Evolutionary conservation across 495 filamentous ascomycete species (phyloP), one percentile per base, ranked within the genome.

Genomic region (Lasiosphaeria ovina): DNA sequence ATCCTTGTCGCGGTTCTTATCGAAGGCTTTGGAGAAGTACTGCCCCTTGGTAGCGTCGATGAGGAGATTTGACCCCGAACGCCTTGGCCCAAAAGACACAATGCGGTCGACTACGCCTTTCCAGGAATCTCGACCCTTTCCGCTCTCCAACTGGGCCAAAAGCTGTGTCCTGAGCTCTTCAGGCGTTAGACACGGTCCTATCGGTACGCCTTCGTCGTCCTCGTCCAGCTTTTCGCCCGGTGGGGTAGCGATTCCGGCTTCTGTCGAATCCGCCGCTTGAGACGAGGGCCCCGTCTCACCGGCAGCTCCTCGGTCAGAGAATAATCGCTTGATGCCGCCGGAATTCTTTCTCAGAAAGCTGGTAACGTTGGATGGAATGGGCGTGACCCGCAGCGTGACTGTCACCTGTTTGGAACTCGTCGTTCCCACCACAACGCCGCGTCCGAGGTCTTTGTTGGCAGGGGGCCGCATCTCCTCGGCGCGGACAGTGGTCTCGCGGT

Each of bases 381-480:
- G 94, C 36, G 87, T 72, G 3, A 96, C 89, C n/a, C 89, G 80
- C 16, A 99, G 68, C 7, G 86, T 84, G 31, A 98, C 72, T 14
- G 86, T 88, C 44, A 97, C 80, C 62, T 94, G 91, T 72, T 93
- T 96, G 31, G 91, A 96, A 47, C 87, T 82, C 1, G 93, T 96
- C 7, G 83, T 79, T 1, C 83, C 81, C 17, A 90, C 72, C 0
- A 96, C 87, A 0, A 84, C 87, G 36, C 94, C 94, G 69, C 95
- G 82, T n/a, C 93, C 91, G 31, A 97, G 77, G 4, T 93, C 91
- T 59, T 91, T 89, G 66, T 93, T 89, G 62, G 81, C 92, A 0
- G 92, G 89, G 0, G 92, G 84, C 3, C 91, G 84, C 94, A 98
- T 98, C 70, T 98, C 94, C 14, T 87, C 79, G 1, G 88, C 90